These are phyloP conservation scores for Calycina marina DNA, from an alignment of 2,329 filamentous ascomycete genomes.

Conservation along the genomic window DNA sequence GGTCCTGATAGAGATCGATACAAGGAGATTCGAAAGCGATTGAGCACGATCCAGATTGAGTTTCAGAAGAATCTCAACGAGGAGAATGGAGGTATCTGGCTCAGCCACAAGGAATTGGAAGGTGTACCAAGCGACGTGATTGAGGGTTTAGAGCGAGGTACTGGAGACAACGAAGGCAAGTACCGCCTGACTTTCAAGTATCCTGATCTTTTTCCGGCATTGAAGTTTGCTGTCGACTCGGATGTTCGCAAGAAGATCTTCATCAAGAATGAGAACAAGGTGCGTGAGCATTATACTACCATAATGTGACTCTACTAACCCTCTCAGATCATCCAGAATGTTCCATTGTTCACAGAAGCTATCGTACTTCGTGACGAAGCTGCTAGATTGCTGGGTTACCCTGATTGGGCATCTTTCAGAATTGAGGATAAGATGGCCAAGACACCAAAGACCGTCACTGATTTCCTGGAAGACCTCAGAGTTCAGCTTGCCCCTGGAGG, in stretches of 20 bases:
- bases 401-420: constrained; percentile 59
- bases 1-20: constrained; percentile 62
- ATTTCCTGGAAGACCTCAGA: constrained; percentile 59
- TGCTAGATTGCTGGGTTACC: constrained; percentile 62
- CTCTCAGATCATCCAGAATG: constrained; percentile 50
- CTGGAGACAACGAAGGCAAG: constrained; percentile 57
- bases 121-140: constrained; percentile 62
- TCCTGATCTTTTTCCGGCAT: constrained; percentile 61
- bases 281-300: constrained; percentile 15
- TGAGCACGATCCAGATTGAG: constrained; percentile 58
- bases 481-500: constrained; percentile 54
- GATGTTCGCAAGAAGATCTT: constrained; percentile 56
- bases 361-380: constrained; percentile 64
- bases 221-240: constrained; percentile 62
- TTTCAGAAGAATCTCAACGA: constrained; percentile 75
- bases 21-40: constrained; percentile 73
- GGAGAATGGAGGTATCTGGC: constrained; percentile 70
- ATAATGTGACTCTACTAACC: constrained; percentile 8
- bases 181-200: constrained; percentile 72
- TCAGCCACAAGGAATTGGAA: constrained; percentile 56
- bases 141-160: constrained; percentile 53
- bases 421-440: constrained; percentile 84
- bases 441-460: constrained; percentile 53
- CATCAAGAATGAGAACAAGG: constrained; percentile 68
- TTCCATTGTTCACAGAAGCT: constrained; percentile 59